phyloP scores from a whole-genome alignment of 495 filamentous ascomycete genomes.

The Venustampulla echinocandica region DNA sequence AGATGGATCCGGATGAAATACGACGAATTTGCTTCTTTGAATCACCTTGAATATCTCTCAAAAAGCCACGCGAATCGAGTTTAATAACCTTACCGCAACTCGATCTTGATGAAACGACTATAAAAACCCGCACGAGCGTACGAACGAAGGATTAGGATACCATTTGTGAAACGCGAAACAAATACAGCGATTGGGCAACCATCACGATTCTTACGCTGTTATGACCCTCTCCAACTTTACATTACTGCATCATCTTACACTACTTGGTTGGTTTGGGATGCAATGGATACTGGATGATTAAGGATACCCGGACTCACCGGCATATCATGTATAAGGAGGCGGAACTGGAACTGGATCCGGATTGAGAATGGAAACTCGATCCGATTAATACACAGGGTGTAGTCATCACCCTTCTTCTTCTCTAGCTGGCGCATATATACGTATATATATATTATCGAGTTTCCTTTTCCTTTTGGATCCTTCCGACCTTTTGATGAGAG shows the following conservation, averaged over 20 bases:
- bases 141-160: slow-evolving; percentile 19
- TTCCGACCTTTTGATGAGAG: too few species aligned
- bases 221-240: slow-evolving; percentile 17
- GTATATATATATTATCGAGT: background rate
- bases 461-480: too few species aligned
- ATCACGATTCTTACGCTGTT: slow-evolving; percentile 23
- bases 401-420: background rate
- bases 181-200: slow-evolving; percentile 29
- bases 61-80: background rate
- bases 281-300: slow-evolving; percentile 1
- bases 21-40: slow-evolving; percentile 4
- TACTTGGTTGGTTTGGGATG: background rate
- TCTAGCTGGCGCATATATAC: background rate
- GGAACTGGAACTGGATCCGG: background rate
- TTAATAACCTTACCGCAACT: background rate
- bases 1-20: slow-evolving; percentile 14
- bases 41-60: background rate
- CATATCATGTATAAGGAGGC: background rate
- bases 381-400: slow-evolving; percentile 1
- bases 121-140: background rate
- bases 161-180: slow-evolving; percentile 8
- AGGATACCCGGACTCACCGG: background rate
- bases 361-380: background rate
- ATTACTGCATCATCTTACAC: background rate
- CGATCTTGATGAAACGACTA: slow-evolving; percentile 9